Evolutionary conservation across 495 filamentous ascomycete genomes (phyloP).

Genomic region (Viridothelium virens): DNA sequence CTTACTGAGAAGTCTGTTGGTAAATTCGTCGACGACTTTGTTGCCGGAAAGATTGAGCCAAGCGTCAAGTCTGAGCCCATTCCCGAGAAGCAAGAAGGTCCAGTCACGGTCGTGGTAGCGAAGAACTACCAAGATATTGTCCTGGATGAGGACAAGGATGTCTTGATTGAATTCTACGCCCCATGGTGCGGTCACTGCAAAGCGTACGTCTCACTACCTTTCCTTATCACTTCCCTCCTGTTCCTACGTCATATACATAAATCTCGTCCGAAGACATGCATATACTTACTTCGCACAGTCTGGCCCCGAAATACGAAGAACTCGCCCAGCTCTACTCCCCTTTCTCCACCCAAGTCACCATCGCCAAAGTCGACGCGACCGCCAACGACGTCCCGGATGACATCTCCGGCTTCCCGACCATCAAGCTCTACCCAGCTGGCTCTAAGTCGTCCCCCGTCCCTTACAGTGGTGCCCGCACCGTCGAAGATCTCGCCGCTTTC

Average conservation of each 20-base stretch:
- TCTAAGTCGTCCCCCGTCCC: slow-evolving; percentile 75
- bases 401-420: slow-evolving; percentile 97
- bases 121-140: slow-evolving; percentile 91
- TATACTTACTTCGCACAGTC: slow-evolving; percentile 30
- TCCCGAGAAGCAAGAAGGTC: slow-evolving; percentile 87
- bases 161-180: slow-evolving; percentile 96
- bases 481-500: slow-evolving; percentile 91
- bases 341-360: slow-evolving; percentile 70
- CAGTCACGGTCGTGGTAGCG: slow-evolving; percentile 84
- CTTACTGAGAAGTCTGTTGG: slow-evolving; percentile 70
- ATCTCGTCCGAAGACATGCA: no score
- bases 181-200: slow-evolving; percentile 99
- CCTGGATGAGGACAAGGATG: slow-evolving; percentile 90
- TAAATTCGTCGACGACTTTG: slow-evolving; percentile 80
- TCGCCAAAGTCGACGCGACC: slow-evolving; percentile 98
- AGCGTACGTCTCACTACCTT: slow-evolving; percentile 44
- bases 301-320: slow-evolving; percentile 70
- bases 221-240: slow-evolving; percentile 16
- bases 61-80: slow-evolving; percentile 98
- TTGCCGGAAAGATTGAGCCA: slow-evolving; percentile 80
- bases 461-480: slow-evolving; percentile 79
- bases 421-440: slow-evolving; percentile 94
- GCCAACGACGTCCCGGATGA: slow-evolving; percentile 94
- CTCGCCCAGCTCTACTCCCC: slow-evolving; percentile 73
- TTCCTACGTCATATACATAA: slow-evolving; percentile 11